phyloP scores from a whole-genome alignment of 75 land plant genomes.

The Chamaecyparis obtusa region DNA sequence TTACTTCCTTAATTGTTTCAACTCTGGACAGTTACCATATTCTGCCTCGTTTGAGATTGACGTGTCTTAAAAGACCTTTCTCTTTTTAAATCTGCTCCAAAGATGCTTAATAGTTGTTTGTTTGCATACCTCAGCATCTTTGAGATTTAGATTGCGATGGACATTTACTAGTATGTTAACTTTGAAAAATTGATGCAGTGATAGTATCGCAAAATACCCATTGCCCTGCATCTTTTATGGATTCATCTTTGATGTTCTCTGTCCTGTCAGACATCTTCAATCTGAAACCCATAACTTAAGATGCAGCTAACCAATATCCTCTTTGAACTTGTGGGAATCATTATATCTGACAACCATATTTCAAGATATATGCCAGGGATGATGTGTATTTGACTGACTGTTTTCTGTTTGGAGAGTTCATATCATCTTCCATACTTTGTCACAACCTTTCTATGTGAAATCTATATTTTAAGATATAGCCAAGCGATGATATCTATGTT shows the following conservation, averaged over 20 bases:
- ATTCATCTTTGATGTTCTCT: neutral
- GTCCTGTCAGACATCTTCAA: neutral
- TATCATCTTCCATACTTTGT: neutral
- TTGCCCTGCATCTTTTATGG: neutral
- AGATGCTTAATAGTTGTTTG: neutral
- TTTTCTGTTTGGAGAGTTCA: neutral
- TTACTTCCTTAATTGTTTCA: neutral
- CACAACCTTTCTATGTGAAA: neutral
- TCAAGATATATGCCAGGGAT: neutral
- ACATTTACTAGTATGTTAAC: neutral
- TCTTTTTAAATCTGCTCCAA: neutral
- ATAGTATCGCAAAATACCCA: neutral
- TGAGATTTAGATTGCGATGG: neutral
- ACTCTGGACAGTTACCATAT: neutral
- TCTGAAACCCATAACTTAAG: neutral
- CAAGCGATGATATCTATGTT: neutral
- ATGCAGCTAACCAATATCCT: neutral
- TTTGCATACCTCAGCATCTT: neutral
- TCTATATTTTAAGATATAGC: neutral
- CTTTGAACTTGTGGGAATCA: neutral
- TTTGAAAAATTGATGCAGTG: neutral
- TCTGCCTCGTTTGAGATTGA: neutral
- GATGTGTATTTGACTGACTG: neutral
- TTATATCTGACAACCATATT: neutral
- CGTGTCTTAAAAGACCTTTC: neutral